Conservation (phyloP, 169 alveolate genomes). For the Cryptosporidium parvum region DNA sequence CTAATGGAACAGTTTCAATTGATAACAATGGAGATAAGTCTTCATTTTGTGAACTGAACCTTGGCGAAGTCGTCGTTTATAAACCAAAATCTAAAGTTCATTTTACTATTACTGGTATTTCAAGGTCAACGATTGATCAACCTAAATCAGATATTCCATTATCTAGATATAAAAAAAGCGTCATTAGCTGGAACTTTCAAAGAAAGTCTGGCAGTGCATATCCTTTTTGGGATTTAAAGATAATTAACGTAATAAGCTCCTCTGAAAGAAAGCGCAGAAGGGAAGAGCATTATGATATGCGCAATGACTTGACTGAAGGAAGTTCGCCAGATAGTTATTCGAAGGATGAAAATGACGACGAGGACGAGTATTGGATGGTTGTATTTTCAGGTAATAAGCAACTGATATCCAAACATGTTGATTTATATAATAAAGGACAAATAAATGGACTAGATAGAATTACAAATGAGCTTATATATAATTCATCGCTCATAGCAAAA, state of each 20-base stretch:
- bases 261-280: constrained; percentile 29
- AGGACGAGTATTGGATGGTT: constrained; percentile 55
- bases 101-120: constrained; percentile 39
- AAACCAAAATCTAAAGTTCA: constrained; percentile 54
- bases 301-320: not conserved
- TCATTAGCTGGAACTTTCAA: constrained; percentile 47
- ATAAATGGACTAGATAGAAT: constrained; percentile 65
- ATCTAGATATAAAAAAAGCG: constrained; percentile 31
- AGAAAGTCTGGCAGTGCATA: constrained; percentile 37
- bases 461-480: constrained; percentile 27
- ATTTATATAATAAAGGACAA: constrained; percentile 38
- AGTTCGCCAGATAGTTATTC: not conserved
- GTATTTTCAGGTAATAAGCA: constrained; percentile 16
- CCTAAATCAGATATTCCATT: not conserved
- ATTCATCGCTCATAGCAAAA: constrained; percentile 51
- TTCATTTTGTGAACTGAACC: constrained; percentile 33
- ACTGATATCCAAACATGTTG: constrained; percentile 53
- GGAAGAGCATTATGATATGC: not conserved
- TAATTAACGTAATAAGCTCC: constrained; percentile 8
- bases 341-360: constrained; percentile 32
- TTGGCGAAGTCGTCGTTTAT: constrained; percentile 62
- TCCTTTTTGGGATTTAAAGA: constrained; percentile 73
- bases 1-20: constrained; percentile 14
- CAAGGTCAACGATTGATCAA: constrained; percentile 6
- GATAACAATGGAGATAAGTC: not conserved